phyloP scores from a whole-genome alignment of 176 grass and related monocot genomes.

The Musa schizocarpa region DNA sequence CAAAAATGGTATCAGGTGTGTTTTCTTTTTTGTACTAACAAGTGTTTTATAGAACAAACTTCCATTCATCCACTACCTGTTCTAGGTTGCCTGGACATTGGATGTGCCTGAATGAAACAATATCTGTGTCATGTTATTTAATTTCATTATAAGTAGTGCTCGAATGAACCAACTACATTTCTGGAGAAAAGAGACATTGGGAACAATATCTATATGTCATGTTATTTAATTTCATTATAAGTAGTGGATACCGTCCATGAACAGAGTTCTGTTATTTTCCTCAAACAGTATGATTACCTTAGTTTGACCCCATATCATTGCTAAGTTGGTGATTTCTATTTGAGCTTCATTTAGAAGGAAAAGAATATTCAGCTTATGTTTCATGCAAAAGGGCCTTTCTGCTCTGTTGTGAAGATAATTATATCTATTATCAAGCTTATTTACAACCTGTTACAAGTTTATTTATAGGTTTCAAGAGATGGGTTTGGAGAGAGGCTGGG shows the following conservation, averaged over 20 bases:
- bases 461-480: conserved; percentile 82
- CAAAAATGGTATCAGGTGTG: neutral
- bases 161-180: neutral
- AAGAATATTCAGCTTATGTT: neutral
- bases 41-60: neutral
- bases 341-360: neutral
- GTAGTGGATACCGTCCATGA: neutral
- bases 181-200: neutral
- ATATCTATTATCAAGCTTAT: neutral
- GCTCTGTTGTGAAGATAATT: neutral
- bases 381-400: neutral
- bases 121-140: neutral
- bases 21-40: neutral
- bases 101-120: neutral
- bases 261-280: neutral
- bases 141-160: neutral
- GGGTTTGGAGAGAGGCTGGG: conserved; percentile 99
- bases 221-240: neutral
- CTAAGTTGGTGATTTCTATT: neutral
- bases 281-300: neutral
- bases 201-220: neutral
- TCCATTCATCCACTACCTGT: neutral
- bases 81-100: neutral
- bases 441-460: neutral
- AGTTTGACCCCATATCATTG: neutral